Base-by-base conservation (phyloP, 306 rosid genomes). In the Prunus davidiana region DNA sequence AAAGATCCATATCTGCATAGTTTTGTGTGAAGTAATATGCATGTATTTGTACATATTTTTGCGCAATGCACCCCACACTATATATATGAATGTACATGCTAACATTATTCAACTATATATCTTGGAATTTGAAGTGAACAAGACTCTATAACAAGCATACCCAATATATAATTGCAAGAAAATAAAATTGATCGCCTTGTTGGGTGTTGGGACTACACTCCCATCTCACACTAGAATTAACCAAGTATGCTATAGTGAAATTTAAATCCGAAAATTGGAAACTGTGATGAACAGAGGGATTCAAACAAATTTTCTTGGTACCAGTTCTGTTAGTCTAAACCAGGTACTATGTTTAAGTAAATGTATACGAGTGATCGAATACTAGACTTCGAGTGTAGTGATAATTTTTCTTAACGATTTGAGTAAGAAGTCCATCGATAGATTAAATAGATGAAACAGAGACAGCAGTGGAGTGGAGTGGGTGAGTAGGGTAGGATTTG, bases 401-500 rank as follows among this genome's bases (percentile, higher is more conserved):
- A 38, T 38, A 7, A 38, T 7, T 38, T 38, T 38, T 7, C 43
- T 7, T 38, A 38, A 38, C 43, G 9, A 38, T 2, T 38, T 38
- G 43, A 38, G 2, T 4, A 6, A 6, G 6, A 6, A 38, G 43
- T 56, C 61, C 14, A 6, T 20, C 13, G 6, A 2, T 27, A 27
- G 61, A 51, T 69, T 9, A 51, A 69, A 51, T 12, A 19, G 34
- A 55, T 56, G 76, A 56, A 72, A 22, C 38, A 72, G 54, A 71
- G 28, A 52, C 30, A 27, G 61, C 15, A 71, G 8, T 56, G 76
- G 4, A 38, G 52, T 56, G 52, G 1, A 62, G 66, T 72, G 66
- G 65, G 18, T 56, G 24, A 8, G 41, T 72, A 56, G 76, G 66
- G 66, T 6, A 38, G 62, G 28, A 50, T 71, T 32, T 71, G 64